Evolutionary conservation across 1,139 yeast species (phyloP).

Genomic region (Geotrichum histeridarum): DNA sequence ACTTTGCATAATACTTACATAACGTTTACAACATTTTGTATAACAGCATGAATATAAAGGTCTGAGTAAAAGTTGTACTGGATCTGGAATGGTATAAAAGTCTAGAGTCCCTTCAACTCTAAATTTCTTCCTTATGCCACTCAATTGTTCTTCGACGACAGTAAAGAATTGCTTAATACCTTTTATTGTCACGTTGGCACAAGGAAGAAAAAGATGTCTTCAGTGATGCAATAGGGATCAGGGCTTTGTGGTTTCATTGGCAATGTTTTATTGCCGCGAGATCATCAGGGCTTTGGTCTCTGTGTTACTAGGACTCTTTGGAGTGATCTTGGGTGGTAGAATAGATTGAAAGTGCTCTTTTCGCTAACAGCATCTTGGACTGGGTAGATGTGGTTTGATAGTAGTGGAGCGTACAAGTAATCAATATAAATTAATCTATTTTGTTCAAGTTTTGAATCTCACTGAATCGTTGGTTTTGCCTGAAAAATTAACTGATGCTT

Average conservation of each 20-base stretch:
- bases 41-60: too few relatives aligned
- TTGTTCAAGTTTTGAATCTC: too few relatives aligned
- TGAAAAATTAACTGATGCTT: not conserved
- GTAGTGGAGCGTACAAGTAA: conserved; percentile 24
- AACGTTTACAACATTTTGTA: too few relatives aligned
- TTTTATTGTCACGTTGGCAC: conserved; percentile 15
- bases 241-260: conserved; percentile 1
- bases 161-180: conserved; percentile 8
- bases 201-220: conserved; percentile 7
- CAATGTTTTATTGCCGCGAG: conserved; percentile 8
- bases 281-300: not conserved
- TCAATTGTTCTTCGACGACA: conserved; percentile 13
- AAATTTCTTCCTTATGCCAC: conserved; percentile 9
- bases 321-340: conserved; percentile 19
- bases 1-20: too few relatives aligned
- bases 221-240: conserved; percentile 4
- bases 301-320: conserved; percentile 11
- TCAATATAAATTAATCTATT: not conserved
- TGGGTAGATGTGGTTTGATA: conserved; percentile 25
- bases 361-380: conserved; percentile 25
- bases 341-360: conserved; percentile 18
- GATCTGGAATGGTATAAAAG: not conserved
- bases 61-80: too few relatives aligned
- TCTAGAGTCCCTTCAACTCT: not conserved
- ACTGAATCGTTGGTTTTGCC: too few relatives aligned